Evolutionary conservation across 2,329 filamentous ascomycete species (phyloP).

Genomic region (Sordariomycetes sp.): DNA sequence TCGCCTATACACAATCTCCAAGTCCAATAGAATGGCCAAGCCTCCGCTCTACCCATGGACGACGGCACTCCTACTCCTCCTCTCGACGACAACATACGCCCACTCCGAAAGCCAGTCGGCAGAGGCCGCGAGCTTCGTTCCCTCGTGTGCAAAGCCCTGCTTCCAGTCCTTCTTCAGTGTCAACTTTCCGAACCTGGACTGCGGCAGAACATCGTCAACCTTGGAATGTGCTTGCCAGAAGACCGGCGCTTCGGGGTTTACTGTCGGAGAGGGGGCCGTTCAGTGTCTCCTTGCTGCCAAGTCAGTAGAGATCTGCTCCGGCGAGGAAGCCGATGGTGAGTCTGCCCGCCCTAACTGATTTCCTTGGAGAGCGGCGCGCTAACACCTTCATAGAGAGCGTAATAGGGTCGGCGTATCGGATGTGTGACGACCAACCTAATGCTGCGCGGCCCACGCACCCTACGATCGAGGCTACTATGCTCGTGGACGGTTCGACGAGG

Average conservation of each 20-base stretch:
- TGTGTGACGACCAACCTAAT: conserved; percentile 41
- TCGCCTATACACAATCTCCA: background rate
- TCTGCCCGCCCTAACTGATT: background rate
- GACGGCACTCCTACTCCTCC: background rate
- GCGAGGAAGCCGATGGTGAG: conserved; percentile 19
- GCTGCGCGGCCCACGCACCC: conserved; percentile 47
- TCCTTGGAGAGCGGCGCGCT: background rate
- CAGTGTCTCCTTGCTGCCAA: conserved; percentile 52
- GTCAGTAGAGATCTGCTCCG: conserved; percentile 38
- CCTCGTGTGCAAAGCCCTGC: conserved; percentile 49
- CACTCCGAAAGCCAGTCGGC: conserved; percentile 10
- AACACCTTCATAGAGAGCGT: background rate
- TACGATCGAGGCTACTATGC: conserved; percentile 46
- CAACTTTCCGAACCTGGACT: conserved; percentile 42
- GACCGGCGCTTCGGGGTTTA: conserved; percentile 50
- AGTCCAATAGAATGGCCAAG: background rate
- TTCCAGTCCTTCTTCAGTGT: conserved; percentile 50
- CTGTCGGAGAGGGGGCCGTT: conserved; percentile 60
- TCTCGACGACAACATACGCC: background rate
- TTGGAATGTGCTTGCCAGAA: conserved; percentile 55
- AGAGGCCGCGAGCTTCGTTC: conserved; percentile 35
- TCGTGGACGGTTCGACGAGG: conserved; percentile 13
- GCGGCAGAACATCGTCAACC: conserved; percentile 33
- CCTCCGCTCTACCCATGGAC: background rate
- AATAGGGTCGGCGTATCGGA: conserved; percentile 31